Conservation (phyloP, 2,329 filamentous ascomycete genomes). For the Fusarium austroafricanum region DNA sequence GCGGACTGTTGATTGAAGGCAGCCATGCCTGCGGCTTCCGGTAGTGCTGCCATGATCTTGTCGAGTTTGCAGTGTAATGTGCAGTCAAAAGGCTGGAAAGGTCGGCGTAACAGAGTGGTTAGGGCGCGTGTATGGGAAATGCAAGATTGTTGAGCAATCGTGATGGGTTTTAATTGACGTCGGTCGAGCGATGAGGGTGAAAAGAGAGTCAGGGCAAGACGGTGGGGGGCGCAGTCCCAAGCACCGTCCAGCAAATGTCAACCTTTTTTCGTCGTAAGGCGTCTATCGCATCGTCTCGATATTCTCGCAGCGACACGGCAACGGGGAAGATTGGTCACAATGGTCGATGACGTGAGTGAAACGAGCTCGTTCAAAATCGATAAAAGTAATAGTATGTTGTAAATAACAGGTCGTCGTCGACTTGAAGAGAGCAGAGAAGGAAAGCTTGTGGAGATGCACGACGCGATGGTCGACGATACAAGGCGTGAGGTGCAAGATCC, state of each 20-base stretch:
- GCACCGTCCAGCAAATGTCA: conserved; percentile 43
- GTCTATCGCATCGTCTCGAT: conserved; percentile 47
- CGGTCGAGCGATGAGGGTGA: not conserved
- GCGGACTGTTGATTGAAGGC: conserved; percentile 49
- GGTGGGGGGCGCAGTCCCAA: conserved; percentile 39
- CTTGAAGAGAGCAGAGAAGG: conserved; percentile 15
- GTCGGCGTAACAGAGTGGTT: conserved; percentile 16
- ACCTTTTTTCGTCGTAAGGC: conserved; percentile 32
- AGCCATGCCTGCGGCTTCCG: conserved; percentile 45
- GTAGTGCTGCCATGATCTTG: conserved; percentile 51
- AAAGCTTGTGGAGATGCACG: conserved; percentile 30
- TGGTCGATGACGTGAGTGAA: conserved; percentile 27
- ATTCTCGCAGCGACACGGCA: conserved; percentile 31
- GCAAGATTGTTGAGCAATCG: conserved; percentile 17
- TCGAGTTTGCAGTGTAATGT: conserved; percentile 21
- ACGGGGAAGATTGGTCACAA: conserved; percentile 32
- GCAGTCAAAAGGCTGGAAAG: not conserved
- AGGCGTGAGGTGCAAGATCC: conserved; percentile 40
- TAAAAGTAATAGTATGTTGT: conserved; percentile 22
- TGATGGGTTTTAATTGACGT: conserved; percentile 10
- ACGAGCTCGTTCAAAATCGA: conserved; percentile 10
- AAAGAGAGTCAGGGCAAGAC: conserved; percentile 37
- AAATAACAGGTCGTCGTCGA: conserved; percentile 3
- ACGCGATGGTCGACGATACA: conserved; percentile 34
- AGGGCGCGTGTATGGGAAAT: conserved; percentile 10